phyloP scores from a whole-genome alignment of 495 filamentous ascomycete species.

The Penicillium tannophilum region DNA sequence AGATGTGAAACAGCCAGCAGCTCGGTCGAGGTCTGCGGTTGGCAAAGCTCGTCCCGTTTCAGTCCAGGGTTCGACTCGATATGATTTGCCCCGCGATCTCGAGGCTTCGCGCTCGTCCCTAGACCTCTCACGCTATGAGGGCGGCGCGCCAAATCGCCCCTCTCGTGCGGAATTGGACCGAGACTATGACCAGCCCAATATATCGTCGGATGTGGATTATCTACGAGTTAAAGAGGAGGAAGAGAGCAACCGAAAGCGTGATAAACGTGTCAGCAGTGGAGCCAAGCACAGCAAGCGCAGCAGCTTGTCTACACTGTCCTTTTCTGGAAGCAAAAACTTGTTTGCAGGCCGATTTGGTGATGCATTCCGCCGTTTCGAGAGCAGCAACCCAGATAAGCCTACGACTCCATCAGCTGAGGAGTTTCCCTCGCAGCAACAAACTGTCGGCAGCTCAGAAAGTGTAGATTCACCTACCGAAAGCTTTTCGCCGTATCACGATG shows the following conservation, averaged over 20 bases:
- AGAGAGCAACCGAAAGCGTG: conserved; percentile 64
- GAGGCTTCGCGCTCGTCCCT: conserved; percentile 50
- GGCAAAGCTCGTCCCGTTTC: conserved; percentile 68
- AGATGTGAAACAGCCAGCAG: conserved; percentile 59
- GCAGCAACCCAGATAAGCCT: conserved; percentile 54
- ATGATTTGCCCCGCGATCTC: conserved; percentile 70
- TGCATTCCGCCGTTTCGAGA: conserved; percentile 92
- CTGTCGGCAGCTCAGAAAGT: not conserved
- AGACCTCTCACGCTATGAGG: conserved; percentile 44
- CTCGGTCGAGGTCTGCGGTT: conserved; percentile 66
- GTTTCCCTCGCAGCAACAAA: conserved; percentile 14
- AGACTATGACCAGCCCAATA: conserved; percentile 53
- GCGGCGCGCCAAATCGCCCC: conserved; percentile 38
- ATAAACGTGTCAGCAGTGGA: conserved; percentile 64
- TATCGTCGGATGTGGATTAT: conserved; percentile 87
- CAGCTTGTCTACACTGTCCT: conserved; percentile 75
- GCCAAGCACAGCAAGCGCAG: conserved; percentile 77
- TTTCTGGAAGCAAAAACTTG: conserved; percentile 79
- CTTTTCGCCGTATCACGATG: conserved; percentile 55
- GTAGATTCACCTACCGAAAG: conserved; percentile 15
- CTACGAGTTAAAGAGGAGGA: conserved; percentile 77
- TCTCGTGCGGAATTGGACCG: conserved; percentile 43
- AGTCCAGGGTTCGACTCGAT: conserved; percentile 75
- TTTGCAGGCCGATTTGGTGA: conserved; percentile 92
- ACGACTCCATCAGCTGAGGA: conserved; percentile 54